These are phyloP conservation scores for Podila clonocystis DNA, from an alignment of 192 early-diverging fungal species.

Conservation along the genomic window DNA sequence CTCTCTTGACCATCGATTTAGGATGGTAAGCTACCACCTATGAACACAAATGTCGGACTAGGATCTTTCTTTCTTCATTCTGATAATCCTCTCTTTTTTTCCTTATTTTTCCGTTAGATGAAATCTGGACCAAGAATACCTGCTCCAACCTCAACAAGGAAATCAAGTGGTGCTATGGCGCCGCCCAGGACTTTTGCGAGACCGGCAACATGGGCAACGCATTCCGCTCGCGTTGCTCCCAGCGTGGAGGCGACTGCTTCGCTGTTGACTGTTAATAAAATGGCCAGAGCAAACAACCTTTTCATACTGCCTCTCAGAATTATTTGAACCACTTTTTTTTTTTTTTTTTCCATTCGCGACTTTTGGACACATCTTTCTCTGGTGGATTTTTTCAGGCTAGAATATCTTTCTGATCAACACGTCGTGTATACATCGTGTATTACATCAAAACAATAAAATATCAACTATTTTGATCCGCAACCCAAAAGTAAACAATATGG, in stretches of 20 bases:
- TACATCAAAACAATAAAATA: too few relatives aligned
- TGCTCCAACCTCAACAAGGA: conserved; percentile 1
- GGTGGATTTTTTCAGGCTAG: too few relatives aligned
- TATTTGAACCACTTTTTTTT: too few relatives aligned
- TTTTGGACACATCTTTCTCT: too few relatives aligned
- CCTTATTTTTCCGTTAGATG: background rate
- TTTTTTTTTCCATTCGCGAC: too few relatives aligned
- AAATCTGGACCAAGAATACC: conserved; percentile 4
- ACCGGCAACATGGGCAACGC: background rate
- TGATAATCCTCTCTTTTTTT: background rate
- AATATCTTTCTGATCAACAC: too few relatives aligned
- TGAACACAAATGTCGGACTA: background rate
- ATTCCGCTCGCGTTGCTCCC: background rate
- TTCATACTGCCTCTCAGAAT: too few relatives aligned
- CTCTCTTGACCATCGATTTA: too few relatives aligned
- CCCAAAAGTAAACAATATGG: too few relatives aligned
- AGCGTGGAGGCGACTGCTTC: background rate
- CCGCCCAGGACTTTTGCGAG: background rate
- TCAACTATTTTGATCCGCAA: too few relatives aligned
- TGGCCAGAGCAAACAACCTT: too few relatives aligned
- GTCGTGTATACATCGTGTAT: too few relatives aligned
- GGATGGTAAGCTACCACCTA: background rate
- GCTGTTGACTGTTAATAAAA: background rate
- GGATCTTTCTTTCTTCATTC: background rate
- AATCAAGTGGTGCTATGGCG: conserved; percentile 3